Conservation (phyloP, 2,329 filamentous ascomycete genomes). For the Penicillium sp. region DNA sequence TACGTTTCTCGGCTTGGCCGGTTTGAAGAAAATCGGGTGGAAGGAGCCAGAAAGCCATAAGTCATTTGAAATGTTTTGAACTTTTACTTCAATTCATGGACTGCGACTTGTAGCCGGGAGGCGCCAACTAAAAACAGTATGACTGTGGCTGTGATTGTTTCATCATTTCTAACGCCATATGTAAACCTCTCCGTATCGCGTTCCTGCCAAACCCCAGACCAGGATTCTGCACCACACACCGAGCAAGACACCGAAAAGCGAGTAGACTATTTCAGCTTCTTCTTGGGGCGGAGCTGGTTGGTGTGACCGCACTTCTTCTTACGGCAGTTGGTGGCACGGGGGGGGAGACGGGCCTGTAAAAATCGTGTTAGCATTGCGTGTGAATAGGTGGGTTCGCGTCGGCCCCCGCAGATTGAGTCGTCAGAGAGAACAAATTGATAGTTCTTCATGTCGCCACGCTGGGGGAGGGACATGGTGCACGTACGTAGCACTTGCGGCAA, state of each 20-base stretch:
- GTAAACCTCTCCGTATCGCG: constrained; percentile 42
- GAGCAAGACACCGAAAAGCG: constrained; percentile 52
- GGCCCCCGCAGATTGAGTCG: background rate
- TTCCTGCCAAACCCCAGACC: constrained; percentile 38
- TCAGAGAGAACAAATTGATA: background rate
- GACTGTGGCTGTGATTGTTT: constrained; percentile 43
- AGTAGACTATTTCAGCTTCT: constrained; percentile 89
- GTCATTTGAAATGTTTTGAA: constrained; percentile 31
- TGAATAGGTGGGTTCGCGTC: background rate
- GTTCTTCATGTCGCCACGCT: background rate
- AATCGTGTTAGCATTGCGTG: constrained; percentile 7
- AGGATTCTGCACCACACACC: constrained; percentile 38
- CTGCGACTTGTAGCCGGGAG: constrained; percentile 41
- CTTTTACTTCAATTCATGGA: constrained; percentile 44
- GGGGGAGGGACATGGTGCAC: constrained; percentile 43
- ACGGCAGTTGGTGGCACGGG: constrained; percentile 99
- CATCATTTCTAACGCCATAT: constrained; percentile 47
- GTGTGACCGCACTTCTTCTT: constrained; percentile 99
- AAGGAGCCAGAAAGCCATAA: constrained; percentile 9
- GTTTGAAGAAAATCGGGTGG: background rate
- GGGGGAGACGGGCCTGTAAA: constrained; percentile 75
- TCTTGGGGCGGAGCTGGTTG: constrained; percentile 99
- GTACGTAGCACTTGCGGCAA: constrained; percentile 99
- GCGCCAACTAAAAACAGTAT: constrained; percentile 42
- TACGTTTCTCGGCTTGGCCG: background rate